phyloP scores from a whole-genome alignment of 257 asterid genomes.

The Solanum gracilifrons region DNA sequence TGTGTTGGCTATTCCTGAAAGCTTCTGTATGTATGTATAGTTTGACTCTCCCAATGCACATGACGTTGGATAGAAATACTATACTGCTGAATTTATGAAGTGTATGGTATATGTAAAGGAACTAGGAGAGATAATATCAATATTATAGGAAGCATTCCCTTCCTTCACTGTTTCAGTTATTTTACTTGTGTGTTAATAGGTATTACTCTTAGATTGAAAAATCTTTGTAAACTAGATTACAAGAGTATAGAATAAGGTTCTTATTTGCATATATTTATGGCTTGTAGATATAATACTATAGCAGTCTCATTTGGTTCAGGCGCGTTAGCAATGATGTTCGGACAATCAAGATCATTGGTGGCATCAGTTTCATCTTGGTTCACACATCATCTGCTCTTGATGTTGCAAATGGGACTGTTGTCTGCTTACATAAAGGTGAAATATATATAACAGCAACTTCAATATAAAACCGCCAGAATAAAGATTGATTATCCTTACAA shows the following conservation, averaged over 20 bases:
- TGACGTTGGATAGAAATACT: background rate
- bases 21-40: background rate
- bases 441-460: background rate
- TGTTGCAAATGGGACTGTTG: background rate
- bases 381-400: background rate
- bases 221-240: background rate
- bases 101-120: background rate
- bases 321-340: background rate
- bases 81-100: background rate
- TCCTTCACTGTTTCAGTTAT: background rate
- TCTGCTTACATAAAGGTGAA: background rate
- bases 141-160: background rate
- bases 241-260: background rate
- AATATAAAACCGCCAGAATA: background rate
- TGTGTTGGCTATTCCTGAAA: conserved; percentile 13
- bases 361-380: background rate
- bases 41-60: background rate
- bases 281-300: background rate
- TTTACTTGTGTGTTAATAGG: background rate
- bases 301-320: background rate
- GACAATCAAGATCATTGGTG: background rate
- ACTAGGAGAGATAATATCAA: background rate
- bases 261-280: background rate
- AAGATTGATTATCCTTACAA: background rate
- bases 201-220: background rate